Percentiles rank a stretch among this genome's conserved stretches.
These are phyloP conservation scores for Juglanconis oblonga DNA, from an alignment of 2,329 filamentous ascomycete genomes.

Conservation along the genomic window DNA sequence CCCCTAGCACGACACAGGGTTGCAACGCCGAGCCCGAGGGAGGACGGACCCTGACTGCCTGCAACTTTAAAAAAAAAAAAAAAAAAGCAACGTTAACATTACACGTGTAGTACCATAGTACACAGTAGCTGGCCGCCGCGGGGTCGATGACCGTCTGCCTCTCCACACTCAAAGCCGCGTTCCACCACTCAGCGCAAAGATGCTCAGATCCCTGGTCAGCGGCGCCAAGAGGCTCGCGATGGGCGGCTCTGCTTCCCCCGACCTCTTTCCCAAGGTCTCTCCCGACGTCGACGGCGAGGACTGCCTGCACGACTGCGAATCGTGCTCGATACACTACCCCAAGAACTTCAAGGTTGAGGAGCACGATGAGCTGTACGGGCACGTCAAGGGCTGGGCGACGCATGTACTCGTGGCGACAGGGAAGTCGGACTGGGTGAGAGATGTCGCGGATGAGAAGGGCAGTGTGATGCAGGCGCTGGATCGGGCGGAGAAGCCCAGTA, in stretches of 20 bases:
- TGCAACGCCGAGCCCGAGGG: not conserved
- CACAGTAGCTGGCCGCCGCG: no score
- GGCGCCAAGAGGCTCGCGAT: conserved; percentile 34
- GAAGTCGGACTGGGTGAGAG: conserved; percentile 89
- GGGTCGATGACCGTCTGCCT: no score
- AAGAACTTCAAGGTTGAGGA: conserved; percentile 70
- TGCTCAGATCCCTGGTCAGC: conserved; percentile 37
- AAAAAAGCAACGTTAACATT: not conserved
- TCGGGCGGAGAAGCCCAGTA: conserved; percentile 55
- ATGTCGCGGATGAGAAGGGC: conserved; percentile 84
- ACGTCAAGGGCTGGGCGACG: conserved; percentile 82
- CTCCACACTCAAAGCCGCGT: no score
- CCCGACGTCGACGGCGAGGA: conserved; percentile 82
- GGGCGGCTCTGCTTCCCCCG: conserved; percentile 28
- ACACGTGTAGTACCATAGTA: no score
- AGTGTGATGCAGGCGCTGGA: conserved; percentile 77
- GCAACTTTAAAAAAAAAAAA: not conserved
- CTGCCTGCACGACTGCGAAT: conserved; percentile 82
- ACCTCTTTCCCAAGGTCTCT: conserved; percentile 72
- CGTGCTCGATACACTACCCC: conserved; percentile 77
- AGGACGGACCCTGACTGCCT: not conserved
- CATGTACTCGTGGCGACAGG: conserved; percentile 93
- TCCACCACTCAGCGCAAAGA: not conserved
- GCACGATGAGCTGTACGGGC: conserved; percentile 76
- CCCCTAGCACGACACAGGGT: not conserved